Conservation (phyloP, 441 rosid species). For the Mallotus repandus region DNA sequence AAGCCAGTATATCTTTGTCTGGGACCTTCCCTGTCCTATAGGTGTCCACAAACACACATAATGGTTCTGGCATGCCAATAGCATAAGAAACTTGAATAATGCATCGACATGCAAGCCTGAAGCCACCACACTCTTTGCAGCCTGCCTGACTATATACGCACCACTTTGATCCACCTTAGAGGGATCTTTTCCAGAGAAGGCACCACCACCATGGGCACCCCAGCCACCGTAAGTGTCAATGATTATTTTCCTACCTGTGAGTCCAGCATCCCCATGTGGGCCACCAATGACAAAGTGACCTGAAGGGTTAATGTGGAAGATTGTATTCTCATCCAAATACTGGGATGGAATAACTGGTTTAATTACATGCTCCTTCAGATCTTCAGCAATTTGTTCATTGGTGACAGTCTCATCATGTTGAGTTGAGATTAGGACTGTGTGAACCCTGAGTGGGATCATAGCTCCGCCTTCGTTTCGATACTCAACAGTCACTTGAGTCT, state of each 20-base stretch:
- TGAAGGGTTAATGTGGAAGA: conserved; percentile 72
- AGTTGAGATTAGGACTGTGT: conserved; percentile 49
- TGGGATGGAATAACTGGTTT: conserved; percentile 59
- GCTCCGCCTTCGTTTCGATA: conserved; percentile 41
- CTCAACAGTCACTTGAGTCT: conserved; percentile 53
- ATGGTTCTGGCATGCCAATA: conserved; percentile 47
- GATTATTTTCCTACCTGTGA: conserved; percentile 65
- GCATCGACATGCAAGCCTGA: conserved; percentile 50
- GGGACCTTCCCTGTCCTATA: conserved; percentile 44
- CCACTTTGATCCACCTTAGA: too few species aligned
- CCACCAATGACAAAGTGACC: conserved; percentile 71
- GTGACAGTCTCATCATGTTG: conserved; percentile 46
- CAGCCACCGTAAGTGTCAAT: too few species aligned
- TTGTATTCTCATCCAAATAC: conserved; percentile 63
- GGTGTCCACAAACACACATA: conserved; percentile 46
- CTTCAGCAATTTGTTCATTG: conserved; percentile 37
- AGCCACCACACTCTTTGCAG: conserved; percentile 54
- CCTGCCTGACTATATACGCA: conserved; percentile 22
- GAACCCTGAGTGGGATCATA: conserved; percentile 46
- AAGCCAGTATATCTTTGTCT: conserved; percentile 39
- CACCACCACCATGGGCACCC: too few species aligned
- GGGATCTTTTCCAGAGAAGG: too few species aligned
- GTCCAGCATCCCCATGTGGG: conserved; percentile 73
- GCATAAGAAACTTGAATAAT: conserved; percentile 53
- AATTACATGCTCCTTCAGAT: conserved; percentile 55